phyloP scores from a whole-genome alignment of 164 flowering plant genomes.

The Aristolochia contorta region DNA sequence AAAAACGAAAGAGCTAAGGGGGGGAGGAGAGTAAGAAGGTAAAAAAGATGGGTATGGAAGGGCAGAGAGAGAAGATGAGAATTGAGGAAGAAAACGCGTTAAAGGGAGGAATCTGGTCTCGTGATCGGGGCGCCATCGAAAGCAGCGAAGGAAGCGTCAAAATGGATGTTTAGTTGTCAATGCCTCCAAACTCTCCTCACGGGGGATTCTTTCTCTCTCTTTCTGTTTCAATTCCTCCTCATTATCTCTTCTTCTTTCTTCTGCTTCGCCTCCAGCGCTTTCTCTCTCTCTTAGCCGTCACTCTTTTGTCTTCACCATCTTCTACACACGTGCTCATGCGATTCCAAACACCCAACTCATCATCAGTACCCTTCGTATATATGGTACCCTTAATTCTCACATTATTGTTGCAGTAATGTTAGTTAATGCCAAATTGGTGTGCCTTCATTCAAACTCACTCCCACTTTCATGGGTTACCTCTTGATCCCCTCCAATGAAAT shows the following conservation, averaged over 20 bases:
- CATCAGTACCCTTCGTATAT: neutral
- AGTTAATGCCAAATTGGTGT: no score
- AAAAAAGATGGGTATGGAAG: neutral
- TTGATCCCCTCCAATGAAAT: neutral
- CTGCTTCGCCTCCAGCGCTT: constrained; percentile 7
- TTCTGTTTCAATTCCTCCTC: constrained; percentile 15
- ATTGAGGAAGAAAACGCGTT: neutral
- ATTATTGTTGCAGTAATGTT: neutral
- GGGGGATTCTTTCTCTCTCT: constrained; percentile 29
- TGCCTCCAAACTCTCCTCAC: constrained; percentile 31
- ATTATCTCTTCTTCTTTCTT: neutral
- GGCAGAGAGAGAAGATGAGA: neutral
- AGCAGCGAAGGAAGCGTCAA: constrained; percentile 35
- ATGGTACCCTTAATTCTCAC: no score
- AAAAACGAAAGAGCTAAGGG: no score
- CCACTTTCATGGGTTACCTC: neutral
- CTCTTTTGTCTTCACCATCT: constrained; percentile 11
- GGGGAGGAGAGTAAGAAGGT: no score
- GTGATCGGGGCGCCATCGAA: constrained; percentile 42
- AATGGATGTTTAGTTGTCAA: constrained; percentile 16
- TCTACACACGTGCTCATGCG: constrained; percentile 30
- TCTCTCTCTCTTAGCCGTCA: constrained; percentile 7
- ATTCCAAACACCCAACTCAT: constrained; percentile 3
- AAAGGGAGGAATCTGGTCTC: constrained; percentile 18
- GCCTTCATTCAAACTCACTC: neutral